phyloP scores from a whole-genome alignment of 2,329 filamentous ascomycete species.

The Trichoderma oligosporum region DNA sequence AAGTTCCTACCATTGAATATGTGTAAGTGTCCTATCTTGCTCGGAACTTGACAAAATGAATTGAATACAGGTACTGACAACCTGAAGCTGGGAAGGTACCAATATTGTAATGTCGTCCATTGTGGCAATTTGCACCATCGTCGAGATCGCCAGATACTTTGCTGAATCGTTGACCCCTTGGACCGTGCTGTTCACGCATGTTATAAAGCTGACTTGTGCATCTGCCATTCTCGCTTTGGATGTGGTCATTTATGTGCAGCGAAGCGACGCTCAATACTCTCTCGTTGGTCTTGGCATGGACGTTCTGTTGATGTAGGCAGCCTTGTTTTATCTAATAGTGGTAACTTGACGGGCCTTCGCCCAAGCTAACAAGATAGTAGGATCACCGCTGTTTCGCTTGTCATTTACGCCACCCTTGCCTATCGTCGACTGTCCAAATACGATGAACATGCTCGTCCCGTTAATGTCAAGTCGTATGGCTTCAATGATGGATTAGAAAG shows the following conservation, averaged over 20 bases:
- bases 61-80: background rate
- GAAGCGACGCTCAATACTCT: conserved; percentile 46
- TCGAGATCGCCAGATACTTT: conserved; percentile 46
- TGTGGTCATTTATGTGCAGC: conserved; percentile 46
- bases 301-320: conserved; percentile 45
- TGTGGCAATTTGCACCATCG: conserved; percentile 44
- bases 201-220: conserved; percentile 48
- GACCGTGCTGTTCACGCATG: conserved; percentile 49
- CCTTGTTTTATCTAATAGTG: background rate
- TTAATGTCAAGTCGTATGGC: conserved; percentile 48
- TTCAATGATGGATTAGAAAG: conserved; percentile 37
- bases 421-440: conserved; percentile 48
- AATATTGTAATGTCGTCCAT: conserved; percentile 50
- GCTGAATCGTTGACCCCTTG: conserved; percentile 52
- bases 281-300: conserved; percentile 48
- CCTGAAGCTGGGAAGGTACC: conserved; percentile 49
- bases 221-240: conserved; percentile 48
- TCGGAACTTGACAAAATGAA: background rate
- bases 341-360: background rate
- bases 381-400: conserved; percentile 40
- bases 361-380: conserved; percentile 29
- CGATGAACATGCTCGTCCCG: conserved; percentile 49
- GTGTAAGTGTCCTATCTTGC: conserved; percentile 41
- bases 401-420: conserved; percentile 44
- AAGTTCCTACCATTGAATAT: conserved; percentile 45